Evolutionary conservation across 148 eudicot species (phyloP), one percentile per base, ranked within the genome.

Genomic region (Rhododendron kiyosumense): DNA sequence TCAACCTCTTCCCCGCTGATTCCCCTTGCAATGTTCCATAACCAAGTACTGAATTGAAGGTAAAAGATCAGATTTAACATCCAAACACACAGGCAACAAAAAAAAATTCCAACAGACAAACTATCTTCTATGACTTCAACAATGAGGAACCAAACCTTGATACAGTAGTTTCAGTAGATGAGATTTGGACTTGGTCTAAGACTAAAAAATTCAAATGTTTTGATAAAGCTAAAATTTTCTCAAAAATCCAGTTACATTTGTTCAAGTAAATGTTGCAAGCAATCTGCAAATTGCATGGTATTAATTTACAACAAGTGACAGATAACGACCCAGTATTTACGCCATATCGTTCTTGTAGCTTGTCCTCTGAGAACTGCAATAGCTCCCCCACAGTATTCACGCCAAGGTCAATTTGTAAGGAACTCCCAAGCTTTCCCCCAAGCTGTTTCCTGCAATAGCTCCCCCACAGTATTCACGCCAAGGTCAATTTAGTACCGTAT

Each of bases 361-460:
- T 96, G 87, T 87, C 92, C 91, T 88, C 93, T 46, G 99, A 91
- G 87, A 93, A 96, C 88, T 92, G 93, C 89, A 94, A 90, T 32
- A 95, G 85, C 82, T 94, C 99, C 79, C 98, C 98, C 84, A 95
- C 97, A 85, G 98, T 94, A 59, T 91, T 91, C 81, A 93, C 91
- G 84, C 93, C 92, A 79, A 96, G 94, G 85, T 95, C 96, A 86
- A 61, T 89, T 89, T 92, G 95, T 91, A 95, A 89, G 84, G 98
- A 91, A 85, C 92, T 93, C 76, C 99, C 99, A 57, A 96, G 98
- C 92, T 96, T 96, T 82, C 99, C 99, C 41, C 99, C 99, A 75
- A 96, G 97, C 84, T 96, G 99, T 86, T 96, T 96, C 99, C 99
- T 96, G n/a, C n/a, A n/a, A n/a, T n/a, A n/a, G n/a, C n/a, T n/a